Evolutionary conservation across 192 early-diverging fungal genomes (phyloP).

Genomic region (Fimicolochytrium jonesii): DNA sequence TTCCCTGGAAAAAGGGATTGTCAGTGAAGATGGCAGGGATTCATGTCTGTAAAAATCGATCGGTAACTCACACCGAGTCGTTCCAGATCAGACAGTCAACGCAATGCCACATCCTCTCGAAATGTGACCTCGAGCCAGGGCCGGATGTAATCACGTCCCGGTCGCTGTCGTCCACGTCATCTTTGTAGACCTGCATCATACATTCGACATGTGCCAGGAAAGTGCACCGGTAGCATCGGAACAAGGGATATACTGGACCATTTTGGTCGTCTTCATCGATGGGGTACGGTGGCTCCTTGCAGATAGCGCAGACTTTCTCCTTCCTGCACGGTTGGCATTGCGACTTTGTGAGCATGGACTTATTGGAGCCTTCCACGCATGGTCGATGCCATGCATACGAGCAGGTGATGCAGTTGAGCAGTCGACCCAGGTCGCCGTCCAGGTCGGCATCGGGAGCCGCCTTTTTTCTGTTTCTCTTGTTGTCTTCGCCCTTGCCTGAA

Average conservation of each 20-base stretch:
- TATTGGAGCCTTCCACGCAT: background rate
- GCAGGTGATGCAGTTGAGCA: slow-evolving; percentile 15
- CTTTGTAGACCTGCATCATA: slow-evolving; percentile 12
- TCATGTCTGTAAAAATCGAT: too few species aligned
- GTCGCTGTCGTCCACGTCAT: slow-evolving; percentile 3
- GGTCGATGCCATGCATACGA: slow-evolving; percentile 6
- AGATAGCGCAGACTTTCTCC: background rate
- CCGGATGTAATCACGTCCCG: background rate
- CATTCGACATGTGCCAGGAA: slow-evolving; percentile 20
- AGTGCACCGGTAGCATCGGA: slow-evolving; percentile 24
- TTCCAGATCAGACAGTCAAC: slow-evolving; percentile 37
- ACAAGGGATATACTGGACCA: slow-evolving; percentile 3
- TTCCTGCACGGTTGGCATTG: slow-evolving; percentile 6
- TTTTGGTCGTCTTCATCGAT: slow-evolving; percentile 2
- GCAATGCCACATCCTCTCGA: slow-evolving; percentile 30
- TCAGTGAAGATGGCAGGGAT: too few species aligned
- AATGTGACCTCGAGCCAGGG: background rate
- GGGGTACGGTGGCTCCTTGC: background rate
- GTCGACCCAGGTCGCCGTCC: slow-evolving; percentile 18
- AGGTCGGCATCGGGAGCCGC: slow-evolving; percentile 21
- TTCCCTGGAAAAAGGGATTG: too few species aligned
- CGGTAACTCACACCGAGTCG: slow-evolving; percentile 22
- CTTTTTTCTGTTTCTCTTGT: background rate
- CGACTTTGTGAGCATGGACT: background rate
- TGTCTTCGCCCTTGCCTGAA: too few species aligned